Evolutionary conservation across 345 rosid species (phyloP), one percentile per base, ranked within the genome.

Genomic region (Melastoma malabathricum): DNA sequence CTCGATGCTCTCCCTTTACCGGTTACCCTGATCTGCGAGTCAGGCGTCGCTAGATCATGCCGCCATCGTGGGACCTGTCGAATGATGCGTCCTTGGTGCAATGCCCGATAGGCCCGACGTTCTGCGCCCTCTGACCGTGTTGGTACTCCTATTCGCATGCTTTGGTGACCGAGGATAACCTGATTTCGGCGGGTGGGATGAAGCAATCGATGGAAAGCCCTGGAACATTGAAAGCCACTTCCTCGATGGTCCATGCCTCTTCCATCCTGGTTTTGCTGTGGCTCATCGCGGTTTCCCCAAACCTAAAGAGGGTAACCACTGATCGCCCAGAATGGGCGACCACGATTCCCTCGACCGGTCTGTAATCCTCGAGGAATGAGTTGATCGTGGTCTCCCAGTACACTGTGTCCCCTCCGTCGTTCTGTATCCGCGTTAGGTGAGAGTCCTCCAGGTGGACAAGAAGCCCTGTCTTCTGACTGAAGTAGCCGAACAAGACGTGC

Each of bases 401-500:
- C 31, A 73, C 64, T 5, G 78, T 68, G 45, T 73, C 78, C 14
- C 69, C 72, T 34, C 41, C 41, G 9, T 10, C 9, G 12, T 34
- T 34, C 12, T 34, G 41, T 34, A 34, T 34, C 41, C 98, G 72
- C 3, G 89, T 84, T 25, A 90, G 80, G 48, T 90, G 94, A 0
- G 98, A 90, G 63, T 90, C 98, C 55, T 90, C 98, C 22, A 86
- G 18, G 65, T 90, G 87, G 17, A 90, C 66, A 4, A 90, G 61
- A 3, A 90, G 68, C 13, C 98, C 98, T 57, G 85, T 92, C 67
- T 74, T 92, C 44, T 92, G 98, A 73, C 83, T 76, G 63, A 92
- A 92, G 52, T 92, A 92, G n/a, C 98, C 98, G 48, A 86, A 87
- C 1, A 92, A 55, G 2, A 89, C 86, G 61, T 92, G 98, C 49